These are phyloP conservation scores for Schwanniomyces polymorphus DNA, from an alignment of 805 yeast genomes.

Conservation along the genomic window DNA sequence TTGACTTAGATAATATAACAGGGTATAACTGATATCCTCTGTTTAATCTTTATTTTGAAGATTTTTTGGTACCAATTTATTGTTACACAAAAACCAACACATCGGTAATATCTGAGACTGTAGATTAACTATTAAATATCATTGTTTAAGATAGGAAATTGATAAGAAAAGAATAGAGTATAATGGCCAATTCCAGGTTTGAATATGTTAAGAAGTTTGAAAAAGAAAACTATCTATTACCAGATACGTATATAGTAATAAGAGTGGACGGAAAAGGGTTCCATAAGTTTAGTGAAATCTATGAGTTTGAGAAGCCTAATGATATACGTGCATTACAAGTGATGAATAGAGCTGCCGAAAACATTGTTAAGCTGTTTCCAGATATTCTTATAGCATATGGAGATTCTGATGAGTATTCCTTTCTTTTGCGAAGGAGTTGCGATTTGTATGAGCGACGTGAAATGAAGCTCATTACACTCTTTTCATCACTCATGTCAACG, in stretches of 20 bases:
- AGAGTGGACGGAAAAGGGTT: conserved; percentile 94
- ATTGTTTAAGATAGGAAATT: no score
- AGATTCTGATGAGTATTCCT: conserved; percentile 93
- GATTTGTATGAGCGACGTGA: conserved; percentile 79
- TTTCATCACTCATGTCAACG: conserved; percentile 80
- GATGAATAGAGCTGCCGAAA: conserved; percentile 79
- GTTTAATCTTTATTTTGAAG: no score
- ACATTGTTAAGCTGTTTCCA: conserved; percentile 60
- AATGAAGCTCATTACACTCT: conserved; percentile 74
- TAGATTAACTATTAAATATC: no score
- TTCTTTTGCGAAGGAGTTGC: conserved; percentile 66
- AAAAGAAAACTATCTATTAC: conserved; percentile 67
- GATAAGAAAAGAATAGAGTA: neutral
- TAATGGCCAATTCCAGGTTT: conserved; percentile 81
- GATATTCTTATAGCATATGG: conserved; percentile 87
- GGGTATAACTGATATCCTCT: no score
- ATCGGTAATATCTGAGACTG: neutral
- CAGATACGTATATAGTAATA: conserved; percentile 77
- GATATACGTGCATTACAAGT: conserved; percentile 72
- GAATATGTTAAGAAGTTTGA: conserved; percentile 89
- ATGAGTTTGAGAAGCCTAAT: conserved; percentile 84
- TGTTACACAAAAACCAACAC: no score
- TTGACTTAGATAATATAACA: no score
- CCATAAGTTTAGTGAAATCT: conserved; percentile 75
- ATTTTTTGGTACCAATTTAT: no score